These are phyloP conservation scores for Lactifluus hygrophoroides DNA, from an alignment of 768 basidiomycete species.

Conservation along the genomic window DNA sequence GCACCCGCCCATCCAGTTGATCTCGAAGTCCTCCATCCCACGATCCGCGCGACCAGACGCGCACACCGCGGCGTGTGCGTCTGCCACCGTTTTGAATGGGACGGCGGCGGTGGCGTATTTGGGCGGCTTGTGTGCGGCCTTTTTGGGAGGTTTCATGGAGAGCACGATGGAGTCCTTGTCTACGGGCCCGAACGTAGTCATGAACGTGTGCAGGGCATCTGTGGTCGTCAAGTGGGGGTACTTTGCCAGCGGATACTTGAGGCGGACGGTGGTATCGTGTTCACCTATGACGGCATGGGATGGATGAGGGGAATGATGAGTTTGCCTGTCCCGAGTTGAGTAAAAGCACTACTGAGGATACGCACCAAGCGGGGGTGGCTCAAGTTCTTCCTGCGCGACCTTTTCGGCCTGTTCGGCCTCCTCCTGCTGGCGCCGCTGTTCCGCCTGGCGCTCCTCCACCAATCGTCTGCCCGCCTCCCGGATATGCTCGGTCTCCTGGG, in stretches of 20 bases:
- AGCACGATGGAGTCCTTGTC: conserved; percentile 62
- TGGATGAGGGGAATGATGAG: too few species aligned
- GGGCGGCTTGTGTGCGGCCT: conserved; percentile 44
- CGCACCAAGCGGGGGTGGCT: conserved; percentile 50
- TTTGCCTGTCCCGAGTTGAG: too few species aligned
- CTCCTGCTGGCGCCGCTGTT: conserved; percentile 37
- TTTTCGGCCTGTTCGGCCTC: conserved; percentile 30
- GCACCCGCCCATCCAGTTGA: conserved; percentile 64
- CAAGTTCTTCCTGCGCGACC: conserved; percentile 30
- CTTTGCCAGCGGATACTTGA: conserved; percentile 56
- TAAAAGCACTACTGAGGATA: neutral
- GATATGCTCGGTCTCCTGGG: conserved; percentile 59
- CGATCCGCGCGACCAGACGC: conserved; percentile 43
- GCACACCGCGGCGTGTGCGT: conserved; percentile 70
- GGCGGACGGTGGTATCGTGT: conserved; percentile 65
- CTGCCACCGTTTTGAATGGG: conserved; percentile 65
- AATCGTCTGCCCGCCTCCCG: conserved; percentile 65
- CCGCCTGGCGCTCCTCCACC: conserved; percentile 58
- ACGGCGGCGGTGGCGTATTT: conserved; percentile 66
- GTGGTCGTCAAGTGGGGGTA: conserved; percentile 50
- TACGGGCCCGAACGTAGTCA: conserved; percentile 52
- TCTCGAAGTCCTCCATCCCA: conserved; percentile 54
- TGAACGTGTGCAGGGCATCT: conserved; percentile 39
- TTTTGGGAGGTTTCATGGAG: conserved; percentile 54
- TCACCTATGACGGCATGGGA: conserved; percentile 32